Percentiles rank a stretch among this genome's conserved stretches.
Evolutionary conservation across 805 yeast genomes (phyloP).

Genomic region (Debaryomyces hansenii): DNA sequence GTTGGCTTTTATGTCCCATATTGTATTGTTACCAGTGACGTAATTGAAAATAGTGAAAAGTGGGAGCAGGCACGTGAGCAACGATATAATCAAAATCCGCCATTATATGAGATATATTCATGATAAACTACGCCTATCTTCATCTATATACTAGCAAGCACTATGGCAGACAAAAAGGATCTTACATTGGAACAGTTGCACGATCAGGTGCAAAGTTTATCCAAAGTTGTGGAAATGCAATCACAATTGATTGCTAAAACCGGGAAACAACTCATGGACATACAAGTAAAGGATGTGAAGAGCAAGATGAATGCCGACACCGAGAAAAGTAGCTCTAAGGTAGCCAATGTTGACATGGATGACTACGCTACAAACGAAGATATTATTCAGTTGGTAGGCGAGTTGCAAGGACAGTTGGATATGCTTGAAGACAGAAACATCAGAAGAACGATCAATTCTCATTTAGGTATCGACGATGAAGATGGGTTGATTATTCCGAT

Average conservation of each 20-base stretch:
- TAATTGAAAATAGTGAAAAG: no score
- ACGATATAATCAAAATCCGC: no score
- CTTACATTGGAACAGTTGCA: conserved; percentile 23
- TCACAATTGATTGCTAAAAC: conserved; percentile 66
- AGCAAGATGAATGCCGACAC: conserved; percentile 24
- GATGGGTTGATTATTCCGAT: conserved; percentile 55
- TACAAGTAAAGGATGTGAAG: conserved; percentile 61
- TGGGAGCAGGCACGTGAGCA: no score
- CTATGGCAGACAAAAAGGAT: not conserved
- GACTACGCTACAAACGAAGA: conserved; percentile 82
- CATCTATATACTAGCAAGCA: no score
- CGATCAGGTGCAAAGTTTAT: conserved; percentile 52
- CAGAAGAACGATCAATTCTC: conserved; percentile 66
- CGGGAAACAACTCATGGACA: conserved; percentile 72
- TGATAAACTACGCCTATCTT: no score
- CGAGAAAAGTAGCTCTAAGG: conserved; percentile 3
- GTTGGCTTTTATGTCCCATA: no score
- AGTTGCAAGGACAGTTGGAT: conserved; percentile 84
- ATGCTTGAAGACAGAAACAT: conserved; percentile 74
- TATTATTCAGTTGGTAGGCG: conserved; percentile 81
- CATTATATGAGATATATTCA: no score
- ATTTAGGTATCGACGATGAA: conserved; percentile 41
- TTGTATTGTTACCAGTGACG: no score
- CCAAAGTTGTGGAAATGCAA: conserved; percentile 62
- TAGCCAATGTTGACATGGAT: conserved; percentile 29